Percentiles rank a stretch among this genome's conserved stretches.
These are phyloP conservation scores for Alternaria ethzedia DNA, from an alignment of 2,329 filamentous ascomycete species.

Conservation along the genomic window DNA sequence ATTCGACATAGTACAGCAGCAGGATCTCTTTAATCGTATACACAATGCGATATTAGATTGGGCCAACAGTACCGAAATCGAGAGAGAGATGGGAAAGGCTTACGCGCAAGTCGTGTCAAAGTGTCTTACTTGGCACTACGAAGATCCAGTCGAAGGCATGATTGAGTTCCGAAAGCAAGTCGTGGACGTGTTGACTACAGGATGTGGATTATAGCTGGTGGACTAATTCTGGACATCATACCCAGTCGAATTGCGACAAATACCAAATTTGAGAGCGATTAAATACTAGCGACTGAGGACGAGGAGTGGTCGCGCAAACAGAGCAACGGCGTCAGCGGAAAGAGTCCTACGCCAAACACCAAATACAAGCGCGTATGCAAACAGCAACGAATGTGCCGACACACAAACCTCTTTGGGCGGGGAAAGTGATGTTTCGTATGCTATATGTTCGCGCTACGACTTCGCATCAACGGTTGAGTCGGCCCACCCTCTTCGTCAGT, in stretches of 20 bases:
- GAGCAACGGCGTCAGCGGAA: neutral
- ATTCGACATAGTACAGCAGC: constrained; percentile 9
- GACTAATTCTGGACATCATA: neutral
- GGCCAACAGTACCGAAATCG: constrained; percentile 16
- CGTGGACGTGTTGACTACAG: constrained; percentile 9
- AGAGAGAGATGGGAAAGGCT: constrained; percentile 18
- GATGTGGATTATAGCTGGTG: neutral
- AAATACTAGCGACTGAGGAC: neutral
- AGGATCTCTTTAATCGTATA: constrained; percentile 12
- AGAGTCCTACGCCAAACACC: neutral
- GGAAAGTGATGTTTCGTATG: neutral
- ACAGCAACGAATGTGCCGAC: neutral
- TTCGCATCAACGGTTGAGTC: neutral
- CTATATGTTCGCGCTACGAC: neutral
- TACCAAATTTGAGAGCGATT: neutral
- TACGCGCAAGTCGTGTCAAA: constrained; percentile 16
- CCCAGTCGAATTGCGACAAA: neutral
- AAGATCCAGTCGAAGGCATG: constrained; percentile 12
- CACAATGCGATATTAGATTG: constrained; percentile 15
- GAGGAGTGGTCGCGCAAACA: neutral
- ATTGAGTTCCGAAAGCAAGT: constrained; percentile 17
- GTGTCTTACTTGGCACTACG: constrained; percentile 18
- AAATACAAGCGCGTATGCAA: neutral
- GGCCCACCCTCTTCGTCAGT: neutral
- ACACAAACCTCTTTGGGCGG: neutral